These are phyloP conservation scores for Diaporthe humulicola DNA, from an alignment of 2,329 filamentous ascomycete species.

Conservation along the genomic window DNA sequence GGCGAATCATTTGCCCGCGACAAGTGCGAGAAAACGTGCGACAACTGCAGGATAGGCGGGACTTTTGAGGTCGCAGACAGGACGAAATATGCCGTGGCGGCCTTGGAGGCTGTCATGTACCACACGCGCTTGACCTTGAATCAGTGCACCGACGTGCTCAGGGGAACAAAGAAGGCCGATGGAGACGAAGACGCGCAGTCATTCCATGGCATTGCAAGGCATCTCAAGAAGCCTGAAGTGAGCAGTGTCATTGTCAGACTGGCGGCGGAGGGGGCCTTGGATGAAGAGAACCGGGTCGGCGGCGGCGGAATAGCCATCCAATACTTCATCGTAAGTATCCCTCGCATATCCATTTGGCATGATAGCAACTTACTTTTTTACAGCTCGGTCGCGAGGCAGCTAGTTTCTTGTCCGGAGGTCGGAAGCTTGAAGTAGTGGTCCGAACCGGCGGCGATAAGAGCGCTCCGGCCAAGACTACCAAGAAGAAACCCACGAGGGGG, in stretches of 20 bases:
- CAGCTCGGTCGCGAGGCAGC: constrained; percentile 35
- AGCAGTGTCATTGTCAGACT: constrained; percentile 88
- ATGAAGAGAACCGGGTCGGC: constrained; percentile 73
- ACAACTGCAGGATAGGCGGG: constrained; percentile 85
- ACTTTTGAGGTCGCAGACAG: constrained; percentile 83
- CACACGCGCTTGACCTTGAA: constrained; percentile 76
- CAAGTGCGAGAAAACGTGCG: constrained; percentile 82
- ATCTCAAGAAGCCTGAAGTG: constrained; percentile 80
- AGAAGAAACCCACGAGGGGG: constrained; percentile 50
- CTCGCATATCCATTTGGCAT: no score
- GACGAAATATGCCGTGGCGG: constrained; percentile 79
- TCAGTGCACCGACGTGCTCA: constrained; percentile 87
- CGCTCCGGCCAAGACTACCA: constrained; percentile 48
- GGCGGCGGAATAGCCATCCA: constrained; percentile 74
- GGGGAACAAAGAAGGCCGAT: constrained; percentile 75
- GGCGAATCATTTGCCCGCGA: constrained; percentile 82
- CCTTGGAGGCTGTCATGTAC: constrained; percentile 76
- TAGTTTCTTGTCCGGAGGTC: constrained; percentile 58
- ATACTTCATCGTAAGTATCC: constrained; percentile 74
- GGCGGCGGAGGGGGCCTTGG: constrained; percentile 78
- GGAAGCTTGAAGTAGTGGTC: constrained; percentile 58
- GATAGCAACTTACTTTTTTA: not conserved
- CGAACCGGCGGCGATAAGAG: constrained; percentile 52
- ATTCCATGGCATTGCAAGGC: constrained; percentile 77
- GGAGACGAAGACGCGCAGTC: constrained; percentile 61